Evolutionary conservation across 2,329 filamentous ascomycete species (phyloP), one percentile per base, ranked within the genome.

Genomic region (Pseudodiploospora longispora): DNA sequence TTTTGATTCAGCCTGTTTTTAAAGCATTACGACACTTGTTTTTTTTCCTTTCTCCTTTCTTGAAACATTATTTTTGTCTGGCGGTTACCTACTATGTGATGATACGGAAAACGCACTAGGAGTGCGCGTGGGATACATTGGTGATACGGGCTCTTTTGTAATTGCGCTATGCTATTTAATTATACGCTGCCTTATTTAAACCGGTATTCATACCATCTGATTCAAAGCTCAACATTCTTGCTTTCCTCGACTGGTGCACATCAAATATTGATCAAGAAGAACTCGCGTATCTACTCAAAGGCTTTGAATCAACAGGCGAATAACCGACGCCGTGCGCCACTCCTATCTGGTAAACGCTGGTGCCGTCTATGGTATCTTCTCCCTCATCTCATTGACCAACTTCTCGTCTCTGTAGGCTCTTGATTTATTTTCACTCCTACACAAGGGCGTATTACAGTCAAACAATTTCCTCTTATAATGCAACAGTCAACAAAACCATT

Each of bases 321-420:
- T 46, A 30, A 38, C 40, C 28, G 31, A 35, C 44, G 29, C 40
- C 32, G 33, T 40, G 38, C 40, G 35, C 45, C 42, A 34, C 39
- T 29, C 41, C 38, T 19, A 32, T n/a, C 40, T 42, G 27, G 32
- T 19, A 19, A 19, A 19, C 19, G 19, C 19, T 19, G 19, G 19
- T 19, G 19, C 19, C 19, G 19, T 19, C 19, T 19, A 19, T 19
- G 19, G 19, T 19, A 19, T 19, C 19, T 19, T 19, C 19, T 33
- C 30, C 19, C 27, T 40, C 32, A 10, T 44, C 42, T 41, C 28
- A 38, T 40, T 37, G 10, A 38, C 42, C 36, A 38, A 34, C 39
- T 27, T 38, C 31, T 39, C 29, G 30, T 37, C 33, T 19, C 19
- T 19, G 2, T 19, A 36, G n/a, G 34, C n/a, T 35, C 27, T 42